Conservation (phyloP, 2,329 filamentous ascomycete species). For the Aspergillaceae sp. region DNA sequence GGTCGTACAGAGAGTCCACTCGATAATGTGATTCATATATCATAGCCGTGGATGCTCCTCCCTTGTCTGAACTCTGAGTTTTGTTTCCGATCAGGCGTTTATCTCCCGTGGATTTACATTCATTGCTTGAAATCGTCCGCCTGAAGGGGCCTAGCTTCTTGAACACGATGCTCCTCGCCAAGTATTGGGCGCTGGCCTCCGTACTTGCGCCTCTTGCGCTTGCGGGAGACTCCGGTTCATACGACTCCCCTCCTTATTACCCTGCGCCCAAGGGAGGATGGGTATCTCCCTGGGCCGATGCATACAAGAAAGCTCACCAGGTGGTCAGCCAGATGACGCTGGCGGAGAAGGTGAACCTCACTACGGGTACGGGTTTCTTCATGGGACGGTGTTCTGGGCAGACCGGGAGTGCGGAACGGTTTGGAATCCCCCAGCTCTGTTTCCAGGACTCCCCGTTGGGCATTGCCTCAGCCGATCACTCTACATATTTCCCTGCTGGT, state of each 20-base stretch:
- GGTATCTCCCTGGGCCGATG: slow-evolving; percentile 57
- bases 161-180: neutral
- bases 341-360: slow-evolving; percentile 72
- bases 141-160: slow-evolving; percentile 3
- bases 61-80: too few relatives aligned
- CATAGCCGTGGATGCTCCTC: too few relatives aligned
- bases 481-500: slow-evolving; percentile 70
- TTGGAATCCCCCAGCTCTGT: slow-evolving; percentile 65
- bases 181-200: neutral
- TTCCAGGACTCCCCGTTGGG: slow-evolving; percentile 65
- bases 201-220: neutral
- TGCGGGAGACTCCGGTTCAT: slow-evolving; percentile 7
- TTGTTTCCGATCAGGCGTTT: too few relatives aligned
- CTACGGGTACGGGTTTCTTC: slow-evolving; percentile 59
- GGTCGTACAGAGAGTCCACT: too few relatives aligned
- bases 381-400: slow-evolving; percentile 73
- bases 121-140: neutral
- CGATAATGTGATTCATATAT: too few relatives aligned
- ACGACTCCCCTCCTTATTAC: slow-evolving; percentile 53
- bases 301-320: slow-evolving; percentile 60
- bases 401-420: slow-evolving; percentile 59
- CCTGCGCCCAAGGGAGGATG: slow-evolving; percentile 66
- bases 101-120: too few relatives aligned
- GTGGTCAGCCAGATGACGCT: slow-evolving; percentile 69
- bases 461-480: slow-evolving; percentile 63